Evolutionary conservation across 495 filamentous ascomycete species (phyloP), one percentile per base, ranked within the genome.

Genomic region (Neurospora terricola): DNA sequence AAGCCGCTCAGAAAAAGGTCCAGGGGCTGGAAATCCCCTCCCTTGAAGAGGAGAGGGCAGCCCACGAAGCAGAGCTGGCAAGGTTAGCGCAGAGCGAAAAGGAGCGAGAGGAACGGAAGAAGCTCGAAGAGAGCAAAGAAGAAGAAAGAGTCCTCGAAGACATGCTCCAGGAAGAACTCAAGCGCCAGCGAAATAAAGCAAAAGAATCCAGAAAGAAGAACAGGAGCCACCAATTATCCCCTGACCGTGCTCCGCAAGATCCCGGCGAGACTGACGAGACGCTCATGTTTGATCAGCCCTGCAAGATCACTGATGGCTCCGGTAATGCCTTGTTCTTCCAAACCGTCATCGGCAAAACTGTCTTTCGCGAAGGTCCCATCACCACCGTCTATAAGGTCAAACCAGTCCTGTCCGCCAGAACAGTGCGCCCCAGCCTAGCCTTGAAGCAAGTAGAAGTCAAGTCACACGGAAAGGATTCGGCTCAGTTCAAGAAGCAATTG

Each of bases 11-110:
- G 75, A 88, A 88, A 37, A 90, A 90, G 73, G 91, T 90, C 62
- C 87, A 90, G 69, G 89, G 91, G 18, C 84, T 89, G 71, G 87
- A 93, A 69, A 81, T 97, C 11, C 94, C 94, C 0, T 97, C 93
- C 42, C 82, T 99, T 18, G 94, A 96, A 78, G 94, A 96, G 77
- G 94, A 98, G 80, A 87, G 96, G 37, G 94, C 91, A 11, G 88
- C 90, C 39, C 86, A 88, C 48, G 87, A 88, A 75, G 85, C 82
- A 14, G 82, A 83, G 74, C 79, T 88, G 70, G 84, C 83, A 8
- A 86, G 81, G 73, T 73, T 83, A 71, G 86, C 85, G n/a, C 79
- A 84, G 54, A 80, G 85, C 72, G 82, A 88, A 72, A 82, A 79
- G 72, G 82, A 86, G 75, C 79, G 82, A 30, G 83, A 85, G 74